Conservation (phyloP, 2,329 filamentous ascomycete genomes). For the Diaporthe amygdali region DNA sequence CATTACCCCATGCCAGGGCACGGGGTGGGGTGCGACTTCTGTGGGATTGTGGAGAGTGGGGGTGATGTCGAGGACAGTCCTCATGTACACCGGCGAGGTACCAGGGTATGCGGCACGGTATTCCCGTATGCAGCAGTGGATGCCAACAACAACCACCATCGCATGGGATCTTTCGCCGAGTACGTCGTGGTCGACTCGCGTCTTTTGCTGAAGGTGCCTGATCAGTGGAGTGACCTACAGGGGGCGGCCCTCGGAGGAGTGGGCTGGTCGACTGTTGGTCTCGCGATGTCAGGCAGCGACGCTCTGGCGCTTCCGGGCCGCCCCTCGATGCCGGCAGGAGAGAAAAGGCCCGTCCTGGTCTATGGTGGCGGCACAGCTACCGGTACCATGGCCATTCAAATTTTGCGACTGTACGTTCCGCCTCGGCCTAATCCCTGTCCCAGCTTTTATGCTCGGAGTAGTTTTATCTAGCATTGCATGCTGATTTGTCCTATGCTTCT, state of each 20-base stretch:
- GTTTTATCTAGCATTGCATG: too few relatives aligned
- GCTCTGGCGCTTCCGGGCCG: background rate
- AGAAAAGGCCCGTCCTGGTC: background rate
- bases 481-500: too few relatives aligned
- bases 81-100: too few relatives aligned
- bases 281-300: background rate
- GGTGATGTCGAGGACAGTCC: background rate
- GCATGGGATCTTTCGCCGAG: conserved; percentile 6
- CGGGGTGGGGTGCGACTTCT: conserved; percentile 36
- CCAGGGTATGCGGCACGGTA: conserved; percentile 27
- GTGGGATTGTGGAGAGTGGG: conserved; percentile 30
- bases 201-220: background rate
- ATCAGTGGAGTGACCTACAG: background rate
- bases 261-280: background rate
- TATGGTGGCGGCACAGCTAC: conserved; percentile 7
- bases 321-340: background rate
- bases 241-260: background rate
- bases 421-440: too few relatives aligned
- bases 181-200: background rate
- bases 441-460: too few relatives aligned
- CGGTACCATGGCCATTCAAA: conserved; percentile 2
- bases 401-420: background rate
- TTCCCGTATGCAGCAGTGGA: conserved; percentile 12
- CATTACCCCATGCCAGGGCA: conserved; percentile 28
- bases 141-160: too few relatives aligned